phyloP scores from a whole-genome alignment of 352 stramenopile genomes.

The Pythium scleroteichum region DNA sequence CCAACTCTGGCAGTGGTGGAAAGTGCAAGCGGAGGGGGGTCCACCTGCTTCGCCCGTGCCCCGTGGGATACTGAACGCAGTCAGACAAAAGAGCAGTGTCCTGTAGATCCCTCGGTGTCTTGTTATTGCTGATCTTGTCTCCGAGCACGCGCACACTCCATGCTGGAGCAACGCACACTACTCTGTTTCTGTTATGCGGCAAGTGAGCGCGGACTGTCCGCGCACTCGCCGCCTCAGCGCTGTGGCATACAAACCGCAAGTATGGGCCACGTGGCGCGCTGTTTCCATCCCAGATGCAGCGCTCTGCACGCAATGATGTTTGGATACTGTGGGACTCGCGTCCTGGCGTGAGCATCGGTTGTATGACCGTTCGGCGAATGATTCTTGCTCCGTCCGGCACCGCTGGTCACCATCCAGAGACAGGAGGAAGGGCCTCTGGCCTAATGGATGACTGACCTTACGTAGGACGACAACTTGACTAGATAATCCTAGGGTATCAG shows the following conservation, averaged over 20 bases:
- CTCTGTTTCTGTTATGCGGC: constrained; percentile 16
- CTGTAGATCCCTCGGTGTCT: too few species aligned
- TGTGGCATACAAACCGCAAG: constrained; percentile 5
- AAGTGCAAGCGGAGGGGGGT: too few species aligned
- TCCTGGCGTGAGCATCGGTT: neutral
- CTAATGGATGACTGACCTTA: neutral
- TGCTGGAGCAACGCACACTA: neutral
- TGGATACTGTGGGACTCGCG: constrained; percentile 10
- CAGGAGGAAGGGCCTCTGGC: neutral
- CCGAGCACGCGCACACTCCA: too few species aligned
- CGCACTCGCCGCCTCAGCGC: constrained; percentile 8
- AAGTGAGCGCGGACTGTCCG: neutral
- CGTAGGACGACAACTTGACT: neutral
- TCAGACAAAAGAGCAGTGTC: too few species aligned
- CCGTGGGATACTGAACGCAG: too few species aligned
- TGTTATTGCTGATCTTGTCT: too few species aligned
- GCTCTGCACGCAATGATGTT: neutral
- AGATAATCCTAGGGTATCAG: too few species aligned
- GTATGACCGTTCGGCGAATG: constrained; percentile 13
- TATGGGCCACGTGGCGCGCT: constrained; percentile 6
- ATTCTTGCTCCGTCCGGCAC: neutral
- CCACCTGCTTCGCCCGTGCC: too few species aligned
- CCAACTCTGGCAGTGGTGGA: too few species aligned
- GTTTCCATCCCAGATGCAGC: constrained; percentile 1
- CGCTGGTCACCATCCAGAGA: constrained; percentile 8